Evolutionary conservation across 2,329 filamentous ascomycete species (phyloP), one percentile per base, ranked within the genome.

Genomic region (Sarocladiaceae sp.): DNA sequence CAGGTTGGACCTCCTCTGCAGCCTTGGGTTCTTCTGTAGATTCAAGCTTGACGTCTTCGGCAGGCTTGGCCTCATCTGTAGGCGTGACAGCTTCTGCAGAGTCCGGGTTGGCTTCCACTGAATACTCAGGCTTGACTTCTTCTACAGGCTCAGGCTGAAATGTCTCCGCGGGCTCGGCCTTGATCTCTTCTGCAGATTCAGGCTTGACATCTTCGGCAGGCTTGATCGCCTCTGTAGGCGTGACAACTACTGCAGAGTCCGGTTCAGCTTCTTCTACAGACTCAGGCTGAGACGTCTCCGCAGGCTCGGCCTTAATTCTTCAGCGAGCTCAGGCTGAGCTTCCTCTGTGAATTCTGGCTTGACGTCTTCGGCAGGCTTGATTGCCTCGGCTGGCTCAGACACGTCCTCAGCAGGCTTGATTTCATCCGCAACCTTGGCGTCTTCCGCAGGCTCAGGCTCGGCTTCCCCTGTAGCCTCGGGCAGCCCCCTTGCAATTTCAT

Each of bases 401-500:
- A 17, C 6, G 10, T 40, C 17, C 12, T 40, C 37, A 7, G 17
- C 37, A 40, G 5, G 4, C 7, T 15, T 23, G 6, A 20, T 8
- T 15, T 20, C 37, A 7, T 4, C 17, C 8, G 18, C 37, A 40
- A 20, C 37, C 20, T 31, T 31, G 28, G 28, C 15, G 8, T 31
- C 28, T n/a, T 36, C 33, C 7, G 15, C 17, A 8, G 37, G 11
- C 20, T 20, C 4, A 22, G 17, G 8, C 37, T 47, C 33, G n/a
- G 13, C 29, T 13, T 48, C 47, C 11, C 44, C 12, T 23, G 49
- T n/a, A n/a, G n/a, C n/a, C n/a, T n/a, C n/a, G n/a, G n/a, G n/a
- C n/a, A n/a, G 12, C 23, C n/a, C 12, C 10, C 22, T 23, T 23
- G 33, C 50, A 42, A 44, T 17, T 26, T 55, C 54, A 7, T 37